Conservation (phyloP, 2,329 filamentous ascomycete species). For the Colletotrichum scovillei region DNA sequence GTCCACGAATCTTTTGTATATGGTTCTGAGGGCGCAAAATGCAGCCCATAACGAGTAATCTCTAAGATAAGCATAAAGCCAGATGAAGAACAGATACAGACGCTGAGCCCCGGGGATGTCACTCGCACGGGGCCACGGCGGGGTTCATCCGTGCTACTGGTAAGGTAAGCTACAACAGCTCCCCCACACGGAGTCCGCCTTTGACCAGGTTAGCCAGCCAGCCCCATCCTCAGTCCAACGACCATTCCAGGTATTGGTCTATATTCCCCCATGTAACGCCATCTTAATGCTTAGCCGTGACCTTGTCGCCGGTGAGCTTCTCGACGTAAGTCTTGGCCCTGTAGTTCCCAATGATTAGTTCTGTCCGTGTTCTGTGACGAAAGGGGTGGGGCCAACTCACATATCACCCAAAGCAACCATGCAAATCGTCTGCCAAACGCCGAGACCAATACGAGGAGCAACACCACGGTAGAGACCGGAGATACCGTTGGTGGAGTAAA, state of each 20-base stretch:
- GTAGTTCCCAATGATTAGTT: conserved; percentile 42
- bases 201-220: conserved; percentile 4
- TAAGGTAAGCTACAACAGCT: conserved; percentile 3
- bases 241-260: conserved; percentile 31
- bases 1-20: conserved; percentile 23
- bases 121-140: conserved; percentile 28
- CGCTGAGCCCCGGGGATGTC: conserved; percentile 28
- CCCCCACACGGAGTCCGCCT: conserved; percentile 18
- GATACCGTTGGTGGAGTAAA: conserved; percentile 89
- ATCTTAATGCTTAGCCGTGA: conserved; percentile 75
- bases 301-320: conserved; percentile 71
- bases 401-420: conserved; percentile 99
- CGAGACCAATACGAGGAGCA: conserved; percentile 90
- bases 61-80: conserved; percentile 18
- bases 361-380: background rate
- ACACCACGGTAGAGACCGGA: conserved; percentile 97
- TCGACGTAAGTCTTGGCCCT: conserved; percentile 77
- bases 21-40: conserved; percentile 13
- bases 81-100: conserved; percentile 29
- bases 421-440: conserved; percentile 99
- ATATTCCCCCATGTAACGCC: conserved; percentile 45
- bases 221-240: conserved; percentile 8
- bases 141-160: background rate
- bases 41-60: conserved; percentile 5
- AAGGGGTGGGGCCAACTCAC: conserved; percentile 66